Percentiles rank a stretch among this genome's conserved stretches.
Conservation (phyloP, 108 stramenopile species). For the Nitzschia putrida region DNA sequence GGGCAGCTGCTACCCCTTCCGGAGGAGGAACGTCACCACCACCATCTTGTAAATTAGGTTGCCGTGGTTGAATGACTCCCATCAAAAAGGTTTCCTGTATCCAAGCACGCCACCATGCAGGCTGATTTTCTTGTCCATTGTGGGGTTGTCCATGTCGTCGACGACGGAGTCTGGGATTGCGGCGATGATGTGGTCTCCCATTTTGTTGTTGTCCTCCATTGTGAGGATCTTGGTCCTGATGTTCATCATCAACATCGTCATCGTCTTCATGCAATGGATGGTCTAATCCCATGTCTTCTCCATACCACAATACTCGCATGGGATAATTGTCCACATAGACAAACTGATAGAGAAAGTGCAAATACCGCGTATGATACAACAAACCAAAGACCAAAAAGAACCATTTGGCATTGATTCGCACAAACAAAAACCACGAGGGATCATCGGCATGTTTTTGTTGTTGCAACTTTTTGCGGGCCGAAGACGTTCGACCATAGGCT, state of each 20-base stretch:
- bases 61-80: neutral
- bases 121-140: conserved; percentile 1
- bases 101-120: neutral
- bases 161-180: neutral
- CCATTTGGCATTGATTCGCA: no score
- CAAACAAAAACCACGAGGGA: neutral
- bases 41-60: neutral
- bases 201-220: neutral
- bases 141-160: neutral
- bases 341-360: conserved; percentile 42
- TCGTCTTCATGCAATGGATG: neutral
- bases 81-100: neutral
- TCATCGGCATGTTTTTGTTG: neutral
- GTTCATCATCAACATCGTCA: neutral
- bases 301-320: conserved; percentile 27
- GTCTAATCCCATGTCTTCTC: conserved; percentile 20
- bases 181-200: neutral
- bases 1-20: no score
- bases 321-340: conserved; percentile 35
- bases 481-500: conserved; percentile 18
- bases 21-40: neutral
- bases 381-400: conserved; percentile 31
- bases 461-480: conserved; percentile 5
- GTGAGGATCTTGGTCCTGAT: neutral
- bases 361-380: conserved; percentile 36